Conservation (phyloP, 352 stramenopile species). For the Thalassiosira sp. region DNA sequence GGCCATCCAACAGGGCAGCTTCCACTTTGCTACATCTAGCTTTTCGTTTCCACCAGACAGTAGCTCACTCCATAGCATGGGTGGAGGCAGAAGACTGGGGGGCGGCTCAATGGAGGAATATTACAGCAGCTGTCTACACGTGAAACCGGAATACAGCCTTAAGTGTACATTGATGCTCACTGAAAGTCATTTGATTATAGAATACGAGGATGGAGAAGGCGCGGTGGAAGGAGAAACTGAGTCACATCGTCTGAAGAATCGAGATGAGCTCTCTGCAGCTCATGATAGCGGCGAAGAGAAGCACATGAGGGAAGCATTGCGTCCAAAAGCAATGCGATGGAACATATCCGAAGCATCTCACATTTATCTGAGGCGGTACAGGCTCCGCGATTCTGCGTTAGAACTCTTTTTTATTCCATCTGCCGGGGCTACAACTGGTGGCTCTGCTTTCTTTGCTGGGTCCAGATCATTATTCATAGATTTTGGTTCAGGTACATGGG, state of each 20-base stretch:
- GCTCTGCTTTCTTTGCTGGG: constrained; percentile 74
- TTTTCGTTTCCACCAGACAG: constrained; percentile 81
- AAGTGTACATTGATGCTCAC: constrained; percentile 80
- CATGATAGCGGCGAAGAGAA: constrained; percentile 46
- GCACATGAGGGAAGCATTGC: constrained; percentile 55
- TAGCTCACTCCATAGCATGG: constrained; percentile 55
- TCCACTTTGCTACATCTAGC: constrained; percentile 76
- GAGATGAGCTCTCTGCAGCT: constrained; percentile 32
- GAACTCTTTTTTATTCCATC: constrained; percentile 87
- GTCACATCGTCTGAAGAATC: constrained; percentile 34
- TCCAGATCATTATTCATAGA: constrained; percentile 85
- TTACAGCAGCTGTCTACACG: constrained; percentile 77
- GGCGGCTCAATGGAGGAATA: constrained; percentile 64
- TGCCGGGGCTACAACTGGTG: constrained; percentile 73
- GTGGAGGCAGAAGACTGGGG: constrained; percentile 45
- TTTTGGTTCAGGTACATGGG: constrained; percentile 83
- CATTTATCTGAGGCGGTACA: constrained; percentile 83
- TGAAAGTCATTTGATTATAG: constrained; percentile 81
- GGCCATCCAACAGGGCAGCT: constrained; percentile 56
- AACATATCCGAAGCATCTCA: constrained; percentile 84
- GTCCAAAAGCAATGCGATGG: constrained; percentile 82
- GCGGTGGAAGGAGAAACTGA: constrained; percentile 78
- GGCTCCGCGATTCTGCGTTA: constrained; percentile 83
- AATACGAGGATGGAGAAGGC: constrained; percentile 80
- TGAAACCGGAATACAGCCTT: constrained; percentile 78